Base-by-base conservation (phyloP, 2,329 filamentous ascomycete species). In the Fusarium vanettenii region DNA sequence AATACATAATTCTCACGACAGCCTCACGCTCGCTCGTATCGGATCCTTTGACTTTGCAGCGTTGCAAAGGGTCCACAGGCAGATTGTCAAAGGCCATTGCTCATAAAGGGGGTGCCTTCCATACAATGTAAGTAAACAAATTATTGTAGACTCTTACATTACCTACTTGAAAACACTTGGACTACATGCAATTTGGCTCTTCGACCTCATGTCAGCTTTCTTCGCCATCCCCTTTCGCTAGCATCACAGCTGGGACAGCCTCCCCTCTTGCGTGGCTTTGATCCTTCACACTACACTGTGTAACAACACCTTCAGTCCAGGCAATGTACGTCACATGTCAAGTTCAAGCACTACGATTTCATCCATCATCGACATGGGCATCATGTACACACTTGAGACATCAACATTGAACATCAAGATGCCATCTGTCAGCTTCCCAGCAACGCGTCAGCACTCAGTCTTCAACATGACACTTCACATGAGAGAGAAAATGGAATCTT, bases 151-250 rank as follows among this genome's bases (percentile, higher is more conserved):
- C 6, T 39, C 14, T 27, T n/a, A 9, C 22, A 27, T 59, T 33
- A 6, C 10, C 39, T 33, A 6, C 10, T 29, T 25, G 20, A 41
- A 41, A n/a, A 29, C 16, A 27, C 18, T 52, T n/a, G 57, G 33
- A 43, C 50, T 63, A 37, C 57, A 31, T 31, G 2, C 5, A 41
- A 43, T 61, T 61, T 81, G 81, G 82, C 80, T 81, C 79, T 79
- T 83, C 74, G 80, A 78, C 67, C 66, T 73, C 5, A 45, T 33
- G 27, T 50, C 20, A 35, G 22, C 5, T 22, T 29, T 57, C 14
- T 25, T 14, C 10, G 25, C 20, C 13, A 37, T 79, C 76, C 70
- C 55, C 71, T 76, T 70, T 77, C 72, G 73, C 78, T 14, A 16
- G 22, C 79, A 79, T 80, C 33, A 6, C 33, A 35, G 33, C 33